These are phyloP conservation scores for Pseudohyphozyma bogoriensis DNA, from an alignment of 768 basidiomycete genomes.

Conservation along the genomic window DNA sequence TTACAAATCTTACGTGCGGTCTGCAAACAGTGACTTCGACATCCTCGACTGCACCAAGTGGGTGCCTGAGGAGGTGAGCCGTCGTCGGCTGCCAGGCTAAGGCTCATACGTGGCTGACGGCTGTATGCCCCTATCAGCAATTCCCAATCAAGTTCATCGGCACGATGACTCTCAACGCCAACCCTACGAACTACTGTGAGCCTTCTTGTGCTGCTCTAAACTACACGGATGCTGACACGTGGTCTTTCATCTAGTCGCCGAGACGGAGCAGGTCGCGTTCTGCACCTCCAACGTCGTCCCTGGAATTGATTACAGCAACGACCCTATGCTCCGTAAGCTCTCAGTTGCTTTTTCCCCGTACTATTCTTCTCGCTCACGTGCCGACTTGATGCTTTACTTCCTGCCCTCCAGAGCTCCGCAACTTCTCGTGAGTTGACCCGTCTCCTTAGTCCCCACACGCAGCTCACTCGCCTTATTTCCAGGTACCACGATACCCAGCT, in stretches of 20 bases:
- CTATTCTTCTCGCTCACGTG: constrained; percentile 62
- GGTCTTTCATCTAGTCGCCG: constrained; percentile 56
- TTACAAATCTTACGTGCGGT: constrained; percentile 44
- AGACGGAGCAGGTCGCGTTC: constrained; percentile 81
- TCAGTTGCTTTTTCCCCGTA: constrained; percentile 40
- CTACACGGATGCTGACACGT: not conserved
- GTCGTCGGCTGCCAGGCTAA: not conserved
- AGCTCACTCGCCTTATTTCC: not conserved
- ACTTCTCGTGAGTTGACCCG: constrained; percentile 48
- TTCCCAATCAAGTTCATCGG: constrained; percentile 70
- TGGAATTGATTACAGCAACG: constrained; percentile 44
- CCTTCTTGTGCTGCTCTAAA: not conserved
- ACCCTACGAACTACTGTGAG: constrained; percentile 34
- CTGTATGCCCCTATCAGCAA: constrained; percentile 70
- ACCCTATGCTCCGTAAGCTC: constrained; percentile 33
- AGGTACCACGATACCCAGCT: constrained; percentile 74
- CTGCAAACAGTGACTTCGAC: constrained; percentile 69
- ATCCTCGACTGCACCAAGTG: constrained; percentile 73
- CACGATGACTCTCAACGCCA: constrained; percentile 49
- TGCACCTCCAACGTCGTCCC: constrained; percentile 53
- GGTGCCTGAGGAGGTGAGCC: not conserved
- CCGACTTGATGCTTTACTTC: constrained; percentile 55
- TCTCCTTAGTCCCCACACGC: not conserved
- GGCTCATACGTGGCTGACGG: not conserved
- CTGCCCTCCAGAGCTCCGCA: constrained; percentile 50